A percentile compares a stretch with the other conserved stretches of the same genome.
phyloP scores from a whole-genome alignment of 352 stramenopile genomes.

The Pythium plurisporium region DNA sequence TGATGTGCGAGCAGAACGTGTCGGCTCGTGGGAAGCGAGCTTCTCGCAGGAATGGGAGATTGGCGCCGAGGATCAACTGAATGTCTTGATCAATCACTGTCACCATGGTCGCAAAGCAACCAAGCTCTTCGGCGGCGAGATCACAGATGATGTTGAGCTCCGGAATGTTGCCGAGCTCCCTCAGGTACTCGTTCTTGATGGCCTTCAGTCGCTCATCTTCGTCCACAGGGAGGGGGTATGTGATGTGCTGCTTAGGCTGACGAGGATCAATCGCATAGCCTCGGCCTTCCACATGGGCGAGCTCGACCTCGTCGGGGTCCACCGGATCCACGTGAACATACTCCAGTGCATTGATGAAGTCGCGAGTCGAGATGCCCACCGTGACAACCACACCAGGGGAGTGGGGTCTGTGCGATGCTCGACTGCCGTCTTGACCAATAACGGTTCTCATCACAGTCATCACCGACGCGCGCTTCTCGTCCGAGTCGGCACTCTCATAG shows the following conservation, averaged over 20 bases:
- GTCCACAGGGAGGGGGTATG: conserved; percentile 31
- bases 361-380: neutral
- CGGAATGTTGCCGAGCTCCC: conserved; percentile 35
- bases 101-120: conserved; percentile 50
- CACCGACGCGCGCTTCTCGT: conserved; percentile 31
- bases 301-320: neutral
- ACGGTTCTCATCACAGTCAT: conserved; percentile 42
- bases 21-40: conserved; percentile 43
- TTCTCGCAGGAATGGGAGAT: conserved; percentile 27
- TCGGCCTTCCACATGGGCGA: conserved; percentile 42
- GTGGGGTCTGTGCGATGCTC: too few species aligned
- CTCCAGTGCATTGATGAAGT: conserved; percentile 17
- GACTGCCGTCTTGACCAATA: too few species aligned
- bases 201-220: conserved; percentile 40
- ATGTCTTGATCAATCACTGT: conserved; percentile 47
- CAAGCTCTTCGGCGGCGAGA: conserved; percentile 47
- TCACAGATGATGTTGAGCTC: conserved; percentile 72
- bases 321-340: conserved; percentile 6
- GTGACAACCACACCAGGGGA: too few species aligned
- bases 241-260: too few species aligned
- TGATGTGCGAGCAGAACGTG: conserved; percentile 50
- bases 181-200: conserved; percentile 38
- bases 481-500: conserved; percentile 23
- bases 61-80: conserved; percentile 45
- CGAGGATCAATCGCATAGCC: conserved; percentile 35